These are phyloP conservation scores for Phyllosticta citrichinensis DNA, from an alignment of 2,329 filamentous ascomycete genomes.

Conservation along the genomic window DNA sequence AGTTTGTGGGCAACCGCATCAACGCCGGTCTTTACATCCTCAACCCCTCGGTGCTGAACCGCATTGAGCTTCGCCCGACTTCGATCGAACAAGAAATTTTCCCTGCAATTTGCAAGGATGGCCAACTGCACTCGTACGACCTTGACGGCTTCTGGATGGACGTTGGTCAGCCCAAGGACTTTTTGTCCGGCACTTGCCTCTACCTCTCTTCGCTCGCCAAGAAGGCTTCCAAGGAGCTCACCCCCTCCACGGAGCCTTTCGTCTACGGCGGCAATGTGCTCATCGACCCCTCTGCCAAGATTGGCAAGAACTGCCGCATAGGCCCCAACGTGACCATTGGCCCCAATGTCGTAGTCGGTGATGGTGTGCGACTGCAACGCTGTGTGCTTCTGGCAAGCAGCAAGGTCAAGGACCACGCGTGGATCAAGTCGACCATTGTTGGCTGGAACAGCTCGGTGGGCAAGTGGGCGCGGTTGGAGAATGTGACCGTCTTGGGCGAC, in stretches of 20 bases:
- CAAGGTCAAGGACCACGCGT: conserved; percentile 97
- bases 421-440: conserved; percentile 97
- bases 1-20: conserved; percentile 98
- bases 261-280: conserved; percentile 92
- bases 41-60: conserved; percentile 79
- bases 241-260: conserved; percentile 61
- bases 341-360: conserved; percentile 81
- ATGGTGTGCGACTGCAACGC: conserved; percentile 87
- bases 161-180: conserved; percentile 96
- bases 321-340: conserved; percentile 96
- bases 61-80: conserved; percentile 92
- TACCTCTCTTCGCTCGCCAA: conserved; percentile 90
- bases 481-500: conserved; percentile 94
- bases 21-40: conserved; percentile 98
- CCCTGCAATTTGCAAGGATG: conserved; percentile 83
- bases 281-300: conserved; percentile 88
- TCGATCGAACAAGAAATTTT: conserved; percentile 99
- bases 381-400: conserved; percentile 80
- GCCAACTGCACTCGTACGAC: conserved; percentile 89
- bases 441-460: conserved; percentile 97
- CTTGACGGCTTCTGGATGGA: conserved; percentile 99
- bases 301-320: conserved; percentile 97
- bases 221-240: conserved; percentile 77
- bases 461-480: conserved; percentile 92
- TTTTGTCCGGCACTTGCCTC: conserved; percentile 88